Conservation (phyloP, 371 early-diverging fungal species). For the Sporodiniella umbellata region DNA sequence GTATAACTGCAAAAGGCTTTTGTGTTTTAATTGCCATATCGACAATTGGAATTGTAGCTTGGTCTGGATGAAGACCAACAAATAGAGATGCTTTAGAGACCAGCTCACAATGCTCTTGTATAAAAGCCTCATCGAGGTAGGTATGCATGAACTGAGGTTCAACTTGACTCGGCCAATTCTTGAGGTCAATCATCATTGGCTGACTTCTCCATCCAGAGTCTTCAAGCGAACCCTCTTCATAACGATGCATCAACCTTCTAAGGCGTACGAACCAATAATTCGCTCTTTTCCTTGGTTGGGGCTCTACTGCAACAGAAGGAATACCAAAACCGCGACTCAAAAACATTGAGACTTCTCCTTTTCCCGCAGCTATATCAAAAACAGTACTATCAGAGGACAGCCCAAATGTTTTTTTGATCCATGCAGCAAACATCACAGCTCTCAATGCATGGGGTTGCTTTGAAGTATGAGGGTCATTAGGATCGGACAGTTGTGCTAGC, state of each 20-base stretch:
- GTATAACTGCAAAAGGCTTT: constrained; percentile 58
- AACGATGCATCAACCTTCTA: constrained; percentile 31
- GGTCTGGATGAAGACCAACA: constrained; percentile 58
- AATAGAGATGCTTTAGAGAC: constrained; percentile 31
- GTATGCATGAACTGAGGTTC: constrained; percentile 37
- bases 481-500: constrained; percentile 32
- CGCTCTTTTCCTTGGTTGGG: constrained; percentile 43
- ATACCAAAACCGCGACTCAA: constrained; percentile 45
- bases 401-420: constrained; percentile 44
- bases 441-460: constrained; percentile 52
- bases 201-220: constrained; percentile 19
- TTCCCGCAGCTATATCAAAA: constrained; percentile 60
- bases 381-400: constrained; percentile 22
- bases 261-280: constrained; percentile 48
- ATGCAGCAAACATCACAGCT: constrained; percentile 51
- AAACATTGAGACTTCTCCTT: constrained; percentile 57
- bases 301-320: constrained; percentile 51
- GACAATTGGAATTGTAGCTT: constrained; percentile 60
- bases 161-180: constrained; percentile 27
- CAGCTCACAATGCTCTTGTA: constrained; percentile 24
- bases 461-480: constrained; percentile 49
- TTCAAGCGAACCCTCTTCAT: constrained; percentile 27
- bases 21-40: constrained; percentile 39
- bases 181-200: constrained; percentile 19
- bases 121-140: constrained; percentile 41